A percentile compares a stretch with the other conserved stretches of the same genome.
Conservation (phyloP, 108 stramenopile species). For the Cyclotella sp. region DNA sequence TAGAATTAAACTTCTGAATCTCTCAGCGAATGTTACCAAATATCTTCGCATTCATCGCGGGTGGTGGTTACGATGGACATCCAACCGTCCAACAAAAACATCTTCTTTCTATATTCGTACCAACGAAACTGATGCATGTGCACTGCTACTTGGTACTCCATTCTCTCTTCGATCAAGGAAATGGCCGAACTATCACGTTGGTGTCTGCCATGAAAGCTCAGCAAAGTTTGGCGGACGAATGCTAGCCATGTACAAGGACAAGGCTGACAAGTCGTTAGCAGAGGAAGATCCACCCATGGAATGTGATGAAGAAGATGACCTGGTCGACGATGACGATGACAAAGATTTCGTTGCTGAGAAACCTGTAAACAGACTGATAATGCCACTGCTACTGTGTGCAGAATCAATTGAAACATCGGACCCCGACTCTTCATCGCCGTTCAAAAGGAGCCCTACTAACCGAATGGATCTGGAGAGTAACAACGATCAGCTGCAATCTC, state of each 20-base stretch:
- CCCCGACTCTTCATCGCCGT: slow-evolving; percentile 6
- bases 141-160: slow-evolving; percentile 69
- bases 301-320: slow-evolving; percentile 46
- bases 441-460: not conserved
- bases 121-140: slow-evolving; percentile 38
- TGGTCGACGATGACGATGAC: slow-evolving; percentile 64
- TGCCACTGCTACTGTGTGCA: slow-evolving; percentile 37
- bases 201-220: slow-evolving; percentile 71
- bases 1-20: slow-evolving; percentile 65
- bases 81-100: slow-evolving; percentile 67
- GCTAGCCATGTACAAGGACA: slow-evolving; percentile 75
- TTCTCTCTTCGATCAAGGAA: slow-evolving; percentile 72
- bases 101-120: slow-evolving; percentile 69
- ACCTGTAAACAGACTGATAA: slow-evolving; percentile 39
- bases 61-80: slow-evolving; percentile 94
- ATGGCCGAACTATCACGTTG: slow-evolving; percentile 85
- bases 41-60: slow-evolving; percentile 87
- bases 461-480: not conserved
- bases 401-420: slow-evolving; percentile 11
- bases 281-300: slow-evolving; percentile 40
- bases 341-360: slow-evolving; percentile 36
- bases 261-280: slow-evolving; percentile 23
- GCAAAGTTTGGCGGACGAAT: slow-evolving; percentile 87
- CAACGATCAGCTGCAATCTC: not conserved
- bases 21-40: slow-evolving; percentile 49